A percentile compares a stretch with the other conserved stretches of the same genome.
Conservation (phyloP, 805 yeast species). For the Naumovozyma castellii region DNA sequence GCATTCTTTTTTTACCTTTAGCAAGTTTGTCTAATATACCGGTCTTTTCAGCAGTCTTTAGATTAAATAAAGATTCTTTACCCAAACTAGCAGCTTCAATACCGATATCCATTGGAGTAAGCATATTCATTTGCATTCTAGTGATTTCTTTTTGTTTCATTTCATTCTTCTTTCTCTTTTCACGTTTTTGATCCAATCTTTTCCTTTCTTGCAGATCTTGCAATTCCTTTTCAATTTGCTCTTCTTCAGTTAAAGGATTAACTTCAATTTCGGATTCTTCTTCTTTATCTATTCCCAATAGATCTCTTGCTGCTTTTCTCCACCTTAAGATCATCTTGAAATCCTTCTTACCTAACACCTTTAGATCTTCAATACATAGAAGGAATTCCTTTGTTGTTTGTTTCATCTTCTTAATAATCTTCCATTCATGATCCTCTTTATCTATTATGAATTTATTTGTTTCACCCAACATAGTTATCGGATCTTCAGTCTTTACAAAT, state of each 20-base stretch:
- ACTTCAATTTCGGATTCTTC: constrained; percentile 48
- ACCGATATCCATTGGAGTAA: constrained; percentile 87
- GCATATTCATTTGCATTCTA: constrained; percentile 94
- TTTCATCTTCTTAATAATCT: constrained; percentile 57
- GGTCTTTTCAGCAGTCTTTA: constrained; percentile 78
- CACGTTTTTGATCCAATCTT: constrained; percentile 61
- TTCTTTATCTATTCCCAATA: constrained; percentile 56
- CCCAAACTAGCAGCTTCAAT: constrained; percentile 81
- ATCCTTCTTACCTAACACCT: constrained; percentile 90
- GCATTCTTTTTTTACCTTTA: constrained; percentile 61
- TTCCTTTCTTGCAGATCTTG: constrained; percentile 64
- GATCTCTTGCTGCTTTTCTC: constrained; percentile 77
- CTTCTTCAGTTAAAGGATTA: constrained; percentile 75
- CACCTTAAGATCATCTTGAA: constrained; percentile 77
- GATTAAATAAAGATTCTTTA: constrained; percentile 68
- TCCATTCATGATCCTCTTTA: constrained; percentile 58
- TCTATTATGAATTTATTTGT: constrained; percentile 56
- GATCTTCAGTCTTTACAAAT: constrained; percentile 72
- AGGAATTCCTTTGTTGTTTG: constrained; percentile 70
- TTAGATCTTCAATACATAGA: constrained; percentile 82
- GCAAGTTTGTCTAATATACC: constrained; percentile 69
- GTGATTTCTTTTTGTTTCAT: constrained; percentile 74
- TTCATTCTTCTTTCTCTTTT: constrained; percentile 75
- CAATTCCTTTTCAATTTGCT: constrained; percentile 78
- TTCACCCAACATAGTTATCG: constrained; percentile 72